These are phyloP conservation scores for Stramenopiles sp. DNA, from an alignment of 352 stramenopile genomes.

Conservation along the genomic window DNA sequence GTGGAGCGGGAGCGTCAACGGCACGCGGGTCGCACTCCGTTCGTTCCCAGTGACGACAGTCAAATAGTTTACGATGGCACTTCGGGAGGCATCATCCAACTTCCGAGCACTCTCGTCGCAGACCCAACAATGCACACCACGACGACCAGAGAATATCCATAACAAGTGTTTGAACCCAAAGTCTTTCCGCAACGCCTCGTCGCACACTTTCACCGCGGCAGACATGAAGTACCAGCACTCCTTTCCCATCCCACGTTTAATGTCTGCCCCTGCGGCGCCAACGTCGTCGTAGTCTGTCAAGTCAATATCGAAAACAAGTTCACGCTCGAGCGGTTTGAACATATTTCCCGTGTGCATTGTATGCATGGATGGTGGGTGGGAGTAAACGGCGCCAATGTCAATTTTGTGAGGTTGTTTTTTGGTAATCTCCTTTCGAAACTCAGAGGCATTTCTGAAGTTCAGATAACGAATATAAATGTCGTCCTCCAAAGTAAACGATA, in stretches of 20 bases:
- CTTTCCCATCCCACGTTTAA: conserved; percentile 1
- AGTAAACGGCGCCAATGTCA: conserved; percentile 94
- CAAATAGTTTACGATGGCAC: conserved; percentile 87
- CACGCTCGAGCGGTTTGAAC: conserved; percentile 76
- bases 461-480: conserved; percentile 99
- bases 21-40: conserved; percentile 20
- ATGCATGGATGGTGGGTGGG: conserved; percentile 30
- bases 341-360: conserved; percentile 31
- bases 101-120: conserved; percentile 72
- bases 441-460: conserved; percentile 57
- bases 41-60: conserved; percentile 55
- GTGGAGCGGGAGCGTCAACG: conserved; percentile 17
- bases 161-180: conserved; percentile 95
- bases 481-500: conserved; percentile 81
- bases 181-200: conserved; percentile 65
- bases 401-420: conserved; percentile 94
- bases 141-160: conserved; percentile 95
- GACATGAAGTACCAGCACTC: conserved; percentile 95
- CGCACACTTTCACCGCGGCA: conserved; percentile 83
- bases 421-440: conserved; percentile 55
- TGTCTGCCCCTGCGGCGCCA: conserved; percentile 30
- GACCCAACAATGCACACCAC: conserved; percentile 99
- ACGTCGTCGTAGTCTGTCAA: conserved; percentile 98
- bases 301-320: conserved; percentile 99
- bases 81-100: conserved; percentile 85